Evolutionary conservation across 163 green algal species (phyloP).

Genomic region (Volvox carteri): DNA sequence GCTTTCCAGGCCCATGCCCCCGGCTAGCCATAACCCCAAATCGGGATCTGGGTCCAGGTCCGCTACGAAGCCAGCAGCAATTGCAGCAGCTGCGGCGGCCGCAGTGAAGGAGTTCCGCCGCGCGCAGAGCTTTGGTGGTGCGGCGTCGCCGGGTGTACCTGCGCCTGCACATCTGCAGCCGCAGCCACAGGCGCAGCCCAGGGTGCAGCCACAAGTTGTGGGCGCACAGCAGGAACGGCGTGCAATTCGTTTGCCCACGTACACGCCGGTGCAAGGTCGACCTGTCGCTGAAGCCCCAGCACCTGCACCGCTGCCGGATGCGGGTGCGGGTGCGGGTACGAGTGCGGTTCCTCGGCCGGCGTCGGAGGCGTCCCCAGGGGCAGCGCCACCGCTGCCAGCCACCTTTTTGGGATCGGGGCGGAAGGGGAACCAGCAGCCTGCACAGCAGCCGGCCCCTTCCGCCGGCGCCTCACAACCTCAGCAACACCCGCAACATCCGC

Average conservation of each 20-base stretch:
- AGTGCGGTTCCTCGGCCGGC: not conserved
- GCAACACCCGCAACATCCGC: too few species aligned
- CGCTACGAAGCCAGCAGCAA: not conserved
- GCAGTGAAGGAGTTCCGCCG: too few species aligned
- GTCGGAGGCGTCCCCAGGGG: not conserved
- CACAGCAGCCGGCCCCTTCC: too few species aligned
- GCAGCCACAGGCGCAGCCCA: not conserved
- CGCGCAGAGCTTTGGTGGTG: too few species aligned
- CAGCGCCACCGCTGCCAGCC: not conserved
- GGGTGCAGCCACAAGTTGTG: not conserved
- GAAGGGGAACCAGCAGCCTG: too few species aligned
- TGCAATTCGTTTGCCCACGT: not conserved
- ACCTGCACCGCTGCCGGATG: not conserved
- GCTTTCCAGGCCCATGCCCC: not conserved
- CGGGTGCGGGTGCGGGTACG: not conserved
- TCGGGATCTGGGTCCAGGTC: too few species aligned
- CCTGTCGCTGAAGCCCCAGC: not conserved
- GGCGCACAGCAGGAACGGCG: not conserved
- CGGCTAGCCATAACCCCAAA: not conserved
- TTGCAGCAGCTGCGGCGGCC: not conserved
- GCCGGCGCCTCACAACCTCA: too few species aligned
- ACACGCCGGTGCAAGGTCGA: not conserved
- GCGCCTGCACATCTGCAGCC: not conserved
- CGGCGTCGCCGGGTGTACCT: too few species aligned
- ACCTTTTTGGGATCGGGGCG: too few species aligned